Evolutionary conservation across 176 grass and related monocot genomes (phyloP).

Genomic region (Eleusine indica): DNA sequence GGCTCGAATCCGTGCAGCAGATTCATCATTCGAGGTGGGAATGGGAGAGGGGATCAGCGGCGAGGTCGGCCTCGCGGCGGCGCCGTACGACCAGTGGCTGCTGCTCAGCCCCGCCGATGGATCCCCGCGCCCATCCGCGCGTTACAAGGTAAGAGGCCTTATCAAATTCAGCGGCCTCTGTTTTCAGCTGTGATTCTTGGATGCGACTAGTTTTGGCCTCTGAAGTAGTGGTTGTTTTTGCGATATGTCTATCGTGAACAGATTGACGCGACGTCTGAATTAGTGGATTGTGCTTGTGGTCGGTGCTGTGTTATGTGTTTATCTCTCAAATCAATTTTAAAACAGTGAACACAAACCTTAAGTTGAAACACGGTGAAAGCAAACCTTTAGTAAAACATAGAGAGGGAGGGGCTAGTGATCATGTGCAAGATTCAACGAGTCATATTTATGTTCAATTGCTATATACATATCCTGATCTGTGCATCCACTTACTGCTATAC

Average conservation of each 20-base stretch:
- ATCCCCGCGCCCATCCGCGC: constrained; percentile 40
- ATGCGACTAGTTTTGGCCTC: too few species aligned
- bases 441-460: not conserved
- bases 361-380: too few species aligned
- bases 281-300: not conserved
- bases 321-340: not conserved
- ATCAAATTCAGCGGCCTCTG: not conserved
- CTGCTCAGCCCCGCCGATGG: constrained; percentile 37
- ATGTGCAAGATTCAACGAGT: not conserved
- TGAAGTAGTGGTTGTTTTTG: not conserved
- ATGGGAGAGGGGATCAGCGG: constrained; percentile 45
- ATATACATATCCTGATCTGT: not conserved
- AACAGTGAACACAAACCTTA: not conserved
- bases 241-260: not conserved
- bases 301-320: not conserved
- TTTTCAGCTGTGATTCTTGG: not conserved
- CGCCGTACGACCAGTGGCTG: constrained; percentile 54
- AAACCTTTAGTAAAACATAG: not conserved
- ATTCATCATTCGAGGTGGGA: not conserved
- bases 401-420: not conserved
- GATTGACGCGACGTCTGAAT: not conserved
- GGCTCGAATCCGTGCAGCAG: not conserved
- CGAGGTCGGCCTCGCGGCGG: constrained; percentile 41
- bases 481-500: not conserved
- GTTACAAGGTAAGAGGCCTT: constrained; percentile 44